Evolutionary conservation across 2,329 filamentous ascomycete species (phyloP).

Genomic region (Fusarium luffae): DNA sequence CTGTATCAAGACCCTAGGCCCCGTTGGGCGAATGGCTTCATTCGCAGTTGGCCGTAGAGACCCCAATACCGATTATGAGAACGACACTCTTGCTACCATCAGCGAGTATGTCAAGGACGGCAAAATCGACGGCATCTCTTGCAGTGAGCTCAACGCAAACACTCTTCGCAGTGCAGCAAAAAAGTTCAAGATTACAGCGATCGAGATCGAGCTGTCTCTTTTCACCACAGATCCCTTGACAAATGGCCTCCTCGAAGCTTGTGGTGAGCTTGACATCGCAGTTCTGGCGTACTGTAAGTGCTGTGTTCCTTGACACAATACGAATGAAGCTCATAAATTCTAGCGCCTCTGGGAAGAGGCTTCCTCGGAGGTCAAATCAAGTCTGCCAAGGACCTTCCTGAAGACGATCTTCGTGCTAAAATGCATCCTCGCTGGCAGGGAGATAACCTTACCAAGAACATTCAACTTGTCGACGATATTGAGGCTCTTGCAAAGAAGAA

Average conservation of each 20-base stretch:
- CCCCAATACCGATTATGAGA: conserved; percentile 59
- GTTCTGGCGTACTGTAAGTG: conserved; percentile 70
- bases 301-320: background rate
- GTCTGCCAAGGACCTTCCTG: conserved; percentile 64
- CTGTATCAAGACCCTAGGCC: conserved; percentile 56
- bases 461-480: conserved; percentile 68
- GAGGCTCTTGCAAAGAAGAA: conserved; percentile 69
- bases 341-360: conserved; percentile 59
- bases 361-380: conserved; percentile 66
- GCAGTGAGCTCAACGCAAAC: conserved; percentile 58
- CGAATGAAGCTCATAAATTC: conserved; percentile 13
- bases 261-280: conserved; percentile 71
- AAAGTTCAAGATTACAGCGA: conserved; percentile 54
- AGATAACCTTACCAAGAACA: conserved; percentile 71
- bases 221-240: conserved; percentile 56
- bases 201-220: conserved; percentile 63
- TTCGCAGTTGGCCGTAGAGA: conserved; percentile 70
- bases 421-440: conserved; percentile 68
- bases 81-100: conserved; percentile 55
- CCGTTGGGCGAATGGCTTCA: conserved; percentile 62
- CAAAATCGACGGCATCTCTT: conserved; percentile 59
- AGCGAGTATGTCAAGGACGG: conserved; percentile 59
- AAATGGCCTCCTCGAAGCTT: conserved; percentile 62
- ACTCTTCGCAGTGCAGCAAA: conserved; percentile 59
- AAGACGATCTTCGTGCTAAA: conserved; percentile 58